Evolutionary conservation across 2,329 filamentous ascomycete genomes (phyloP), one percentile per base, ranked within the genome.

Genomic region (Fusarium oligoseptatum): DNA sequence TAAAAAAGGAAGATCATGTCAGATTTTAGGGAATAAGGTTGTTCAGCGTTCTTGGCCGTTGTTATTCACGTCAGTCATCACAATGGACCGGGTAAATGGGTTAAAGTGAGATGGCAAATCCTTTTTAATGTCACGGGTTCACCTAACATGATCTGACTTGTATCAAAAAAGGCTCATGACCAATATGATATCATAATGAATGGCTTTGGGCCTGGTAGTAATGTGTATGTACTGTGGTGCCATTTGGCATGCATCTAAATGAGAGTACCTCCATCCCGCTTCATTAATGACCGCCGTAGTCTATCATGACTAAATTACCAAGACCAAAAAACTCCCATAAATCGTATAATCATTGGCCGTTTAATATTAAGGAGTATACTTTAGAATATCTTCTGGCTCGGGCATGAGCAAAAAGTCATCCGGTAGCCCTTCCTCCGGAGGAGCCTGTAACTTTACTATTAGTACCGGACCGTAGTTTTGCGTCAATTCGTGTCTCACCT

Each of bases 401-500:
- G 76, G 66, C 14, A 20, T 9, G 20, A 50, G 15, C n/a, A 78
- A 66, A 60, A 69, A 78, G 43, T 77, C 72, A 2, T 58, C 65
- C 3, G 76, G 76, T 22, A 74, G 41, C 34, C 66, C 60, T 2
- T 68, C 72, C 17, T 58, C 24, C 24, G 74, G 74, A 22, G 76
- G 76, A 52, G 74, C 76, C 76, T 78, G 41, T 1, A 27, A 10
- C n/a, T 24, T 6, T 41, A 32, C n/a, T 1, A 61, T 76, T 15
- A 76, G 68, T 7, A 60, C 32, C 17, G 17, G 11, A 5, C 2
- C 15, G 17, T 4, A 9, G 20, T 20, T 0, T 20, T n/a, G 11
- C 10, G 0, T 3, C 3, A 2, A 14, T 15, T 3, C 2, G 2
- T 4, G 11, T 20, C 74, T 66, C 37, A 84, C 86, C 70, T 92